Conservation (phyloP, 768 basidiomycete genomes). For the Termitomyces sp. region DNA sequence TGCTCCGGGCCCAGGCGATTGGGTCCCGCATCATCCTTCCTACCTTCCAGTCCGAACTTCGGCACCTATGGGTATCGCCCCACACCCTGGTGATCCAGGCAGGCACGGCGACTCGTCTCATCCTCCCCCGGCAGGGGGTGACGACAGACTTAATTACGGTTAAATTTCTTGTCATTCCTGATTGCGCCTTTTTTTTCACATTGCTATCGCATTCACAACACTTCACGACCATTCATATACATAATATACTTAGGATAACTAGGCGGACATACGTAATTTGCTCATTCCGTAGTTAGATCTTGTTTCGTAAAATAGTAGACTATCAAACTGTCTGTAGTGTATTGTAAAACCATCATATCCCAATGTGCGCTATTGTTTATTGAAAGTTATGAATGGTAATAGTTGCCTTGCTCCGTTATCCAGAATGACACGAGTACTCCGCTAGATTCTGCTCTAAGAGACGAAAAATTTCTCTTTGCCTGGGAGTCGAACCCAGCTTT, state of each 20-base stretch:
- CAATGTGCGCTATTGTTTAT: background rate
- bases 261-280: conserved; percentile 1
- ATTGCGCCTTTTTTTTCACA: background rate
- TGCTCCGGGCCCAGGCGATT: background rate
- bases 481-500: too few species aligned
- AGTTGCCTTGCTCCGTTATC: background rate
- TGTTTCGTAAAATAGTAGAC: background rate
- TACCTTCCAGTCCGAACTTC: conserved; percentile 5
- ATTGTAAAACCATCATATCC: conserved; percentile 2
- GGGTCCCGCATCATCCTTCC: background rate
- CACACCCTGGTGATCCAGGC: conserved; percentile 4
- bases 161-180: conserved; percentile 5
- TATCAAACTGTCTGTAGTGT: background rate
- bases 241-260: conserved; percentile 6
- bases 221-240: background rate
- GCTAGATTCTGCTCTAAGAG: too few species aligned
- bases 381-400: background rate
- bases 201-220: background rate
- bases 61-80: conserved; percentile 2
- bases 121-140: conserved; percentile 2
- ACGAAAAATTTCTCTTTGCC: too few species aligned
- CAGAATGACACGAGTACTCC: too few species aligned
- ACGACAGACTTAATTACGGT: conserved; percentile 16
- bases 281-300: background rate
- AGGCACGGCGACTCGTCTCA: background rate